Conservation (phyloP, 495 filamentous ascomycete genomes). For the Aspergillus wentii region DNA sequence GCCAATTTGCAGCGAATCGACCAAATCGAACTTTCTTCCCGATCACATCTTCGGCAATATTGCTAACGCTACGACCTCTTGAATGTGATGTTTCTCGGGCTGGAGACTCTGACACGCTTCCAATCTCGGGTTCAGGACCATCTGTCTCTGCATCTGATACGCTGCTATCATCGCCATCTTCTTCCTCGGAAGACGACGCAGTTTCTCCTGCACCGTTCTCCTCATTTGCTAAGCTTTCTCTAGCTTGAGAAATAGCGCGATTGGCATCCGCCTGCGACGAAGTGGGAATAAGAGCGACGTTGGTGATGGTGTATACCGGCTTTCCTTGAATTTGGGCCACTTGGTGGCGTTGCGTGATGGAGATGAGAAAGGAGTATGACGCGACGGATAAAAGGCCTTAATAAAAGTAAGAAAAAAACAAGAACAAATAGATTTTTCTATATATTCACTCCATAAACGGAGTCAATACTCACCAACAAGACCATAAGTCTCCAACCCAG, state of each 20-base stretch:
- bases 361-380: slow-evolving; percentile 72
- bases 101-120: slow-evolving; percentile 27
- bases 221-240: slow-evolving; percentile 33
- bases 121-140: slow-evolving; percentile 26
- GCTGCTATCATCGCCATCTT: slow-evolving; percentile 15
- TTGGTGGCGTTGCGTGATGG: slow-evolving; percentile 76
- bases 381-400: slow-evolving; percentile 71
- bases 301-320: slow-evolving; percentile 78
- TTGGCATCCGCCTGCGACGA: slow-evolving; percentile 69
- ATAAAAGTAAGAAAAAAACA: background rate
- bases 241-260: slow-evolving; percentile 62
- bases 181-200: slow-evolving; percentile 26
- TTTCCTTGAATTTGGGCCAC: slow-evolving; percentile 80
- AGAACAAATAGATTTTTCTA: background rate
- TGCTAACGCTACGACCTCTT: slow-evolving; percentile 38
- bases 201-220: slow-evolving; percentile 18
- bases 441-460: background rate
- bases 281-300: slow-evolving; percentile 83
- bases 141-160: slow-evolving; percentile 32
- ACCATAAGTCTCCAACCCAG: slow-evolving; percentile 70
- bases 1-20: slow-evolving; percentile 83
- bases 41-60: slow-evolving; percentile 80
- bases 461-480: slow-evolving; percentile 64
- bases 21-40: slow-evolving; percentile 74
- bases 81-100: slow-evolving; percentile 15